These are phyloP conservation scores for Dendrobium huoshanense DNA, from an alignment of 106 monocot species.

Conservation along the genomic window DNA sequence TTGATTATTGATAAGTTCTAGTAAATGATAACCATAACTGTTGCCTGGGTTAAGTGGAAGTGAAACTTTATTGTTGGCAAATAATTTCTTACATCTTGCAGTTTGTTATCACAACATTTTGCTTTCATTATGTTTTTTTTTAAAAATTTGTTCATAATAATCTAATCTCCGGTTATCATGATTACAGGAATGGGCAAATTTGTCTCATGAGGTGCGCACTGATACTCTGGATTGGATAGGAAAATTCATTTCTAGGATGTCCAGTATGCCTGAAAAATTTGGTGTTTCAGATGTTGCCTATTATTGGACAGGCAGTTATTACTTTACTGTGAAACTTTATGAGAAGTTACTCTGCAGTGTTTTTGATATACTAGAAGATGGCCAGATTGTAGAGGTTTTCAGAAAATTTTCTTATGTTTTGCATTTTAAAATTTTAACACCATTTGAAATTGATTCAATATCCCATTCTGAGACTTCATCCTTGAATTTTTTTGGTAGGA, in stretches of 20 bases:
- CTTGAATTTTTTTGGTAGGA: conserved; percentile 31
- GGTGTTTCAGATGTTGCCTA: conserved; percentile 41
- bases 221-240: conserved; percentile 35
- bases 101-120: not conserved
- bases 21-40: not conserved
- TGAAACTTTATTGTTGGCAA: not conserved
- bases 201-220: conserved; percentile 12
- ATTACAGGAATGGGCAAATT: conserved; percentile 41
- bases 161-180: not conserved
- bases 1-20: not conserved
- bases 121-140: conserved; percentile 1
- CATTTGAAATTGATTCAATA: not conserved
- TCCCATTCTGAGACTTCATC: not conserved
- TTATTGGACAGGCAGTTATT: conserved; percentile 54
- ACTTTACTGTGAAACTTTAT: conserved; percentile 56
- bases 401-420: not conserved
- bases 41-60: not conserved
- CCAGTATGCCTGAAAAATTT: conserved; percentile 41
- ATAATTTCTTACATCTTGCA: not conserved
- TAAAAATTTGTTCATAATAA: conserved; percentile 3
- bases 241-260: conserved; percentile 41
- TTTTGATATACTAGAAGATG: conserved; percentile 88
- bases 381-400: conserved; percentile 58
- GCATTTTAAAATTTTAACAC: not conserved
- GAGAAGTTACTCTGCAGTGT: conserved; percentile 59